Base-by-base conservation (phyloP, 2,329 filamentous ascomycete genomes). In the Fragosphaeria purpurea region DNA sequence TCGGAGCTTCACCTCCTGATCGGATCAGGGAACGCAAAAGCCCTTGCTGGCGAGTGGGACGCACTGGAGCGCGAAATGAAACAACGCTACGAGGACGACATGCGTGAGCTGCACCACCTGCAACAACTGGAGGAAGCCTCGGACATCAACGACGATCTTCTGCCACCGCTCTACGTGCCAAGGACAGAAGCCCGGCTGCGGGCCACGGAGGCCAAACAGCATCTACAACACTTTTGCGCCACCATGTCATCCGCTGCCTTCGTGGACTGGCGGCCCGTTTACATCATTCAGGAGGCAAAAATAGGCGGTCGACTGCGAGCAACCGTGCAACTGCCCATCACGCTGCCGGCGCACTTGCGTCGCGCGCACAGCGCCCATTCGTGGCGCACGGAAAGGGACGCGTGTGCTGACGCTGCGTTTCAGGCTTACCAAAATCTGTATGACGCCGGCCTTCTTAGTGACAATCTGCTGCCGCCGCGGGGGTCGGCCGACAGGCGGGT, bases 171-270 rank as follows among this genome's bases (percentile, higher is more conserved):
- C 12, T 37, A 32, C 13, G 56, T 53, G 5, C 53, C 67, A 30
- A 55, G 63, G 30, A 76, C 73, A 0, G 68, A 82, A 5, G 88
- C 87, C 0, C 66, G 80, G 10, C 68, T 96, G 11, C 85, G 85
- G 9, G 72, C 88, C 2, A 77, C 86, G 39, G 86, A 86, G 56
- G 85, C 88, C 1, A 79, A 83, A 45, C 66, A 73, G n/a, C 88
- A 93, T 63, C 73, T 97, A 1, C 73, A 86, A 44, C 88, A 95
- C 64, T 94, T 96, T 58, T 96, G 90, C 63, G 69, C 72, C 0
- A 73, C 75, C 0, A 63, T 89, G 1, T 73, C 77, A 0, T 67
- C 68, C 0, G 70, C 70, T 1, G 75, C 78, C 32, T 87, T 82
- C 60, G 72, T 82, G 6, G 79, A 89, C 56, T 68, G 69, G 13